phyloP scores from a whole-genome alignment of 495 filamentous ascomycete genomes.

The Collariella sp. region DNA sequence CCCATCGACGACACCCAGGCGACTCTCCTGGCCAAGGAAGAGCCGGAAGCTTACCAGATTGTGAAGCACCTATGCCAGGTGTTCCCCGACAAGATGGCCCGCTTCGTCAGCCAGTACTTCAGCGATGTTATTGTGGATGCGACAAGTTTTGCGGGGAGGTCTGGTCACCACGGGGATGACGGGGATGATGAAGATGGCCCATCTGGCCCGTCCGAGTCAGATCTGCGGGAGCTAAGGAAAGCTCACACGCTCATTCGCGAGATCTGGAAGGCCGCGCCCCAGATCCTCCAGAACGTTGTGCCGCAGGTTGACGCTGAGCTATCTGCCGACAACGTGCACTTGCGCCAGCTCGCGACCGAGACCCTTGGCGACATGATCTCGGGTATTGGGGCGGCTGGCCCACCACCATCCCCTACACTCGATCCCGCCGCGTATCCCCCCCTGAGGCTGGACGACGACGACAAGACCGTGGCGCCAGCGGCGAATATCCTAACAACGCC shows the following conservation, averaged over 20 bases:
- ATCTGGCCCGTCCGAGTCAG: conserved; percentile 62
- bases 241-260: conserved; percentile 85
- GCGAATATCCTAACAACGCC: conserved; percentile 65
- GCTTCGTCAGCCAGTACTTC: conserved; percentile 91
- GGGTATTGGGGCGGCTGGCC: conserved; percentile 82
- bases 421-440: conserved; percentile 78
- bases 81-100: conserved; percentile 88
- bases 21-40: conserved; percentile 71
- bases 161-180: conserved; percentile 49
- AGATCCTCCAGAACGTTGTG: conserved; percentile 85
- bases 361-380: conserved; percentile 90
- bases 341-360: conserved; percentile 81
- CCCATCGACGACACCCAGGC: conserved; percentile 49
- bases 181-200: conserved; percentile 63
- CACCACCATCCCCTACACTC: conserved; percentile 59
- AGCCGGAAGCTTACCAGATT: conserved; percentile 90
- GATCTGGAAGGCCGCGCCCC: conserved; percentile 85
- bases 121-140: conserved; percentile 91
- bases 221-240: conserved; percentile 78
- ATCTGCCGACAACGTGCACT: conserved; percentile 74
- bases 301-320: conserved; percentile 91
- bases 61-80: conserved; percentile 85
- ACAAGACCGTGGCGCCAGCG: conserved; percentile 33
- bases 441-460: conserved; percentile 53
- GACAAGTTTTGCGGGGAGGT: conserved; percentile 46